Conservation (phyloP, 2,329 filamentous ascomycete species). For the Blastomyces percursus region DNA sequence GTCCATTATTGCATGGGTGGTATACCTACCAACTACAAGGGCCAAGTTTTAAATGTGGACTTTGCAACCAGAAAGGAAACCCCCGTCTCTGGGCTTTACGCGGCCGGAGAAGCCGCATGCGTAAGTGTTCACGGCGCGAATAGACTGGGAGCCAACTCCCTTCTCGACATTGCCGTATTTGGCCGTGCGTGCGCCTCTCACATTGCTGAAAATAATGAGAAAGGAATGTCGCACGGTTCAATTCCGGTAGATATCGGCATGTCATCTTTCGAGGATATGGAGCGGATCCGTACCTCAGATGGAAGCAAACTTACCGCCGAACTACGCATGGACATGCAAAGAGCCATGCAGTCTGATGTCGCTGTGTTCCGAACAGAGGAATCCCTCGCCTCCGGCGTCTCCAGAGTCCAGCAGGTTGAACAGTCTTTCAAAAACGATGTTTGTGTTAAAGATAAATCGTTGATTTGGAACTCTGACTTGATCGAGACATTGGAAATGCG, state of each 20-base stretch:
- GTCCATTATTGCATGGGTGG: slow-evolving; percentile 96
- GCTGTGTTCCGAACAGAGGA: slow-evolving; percentile 84
- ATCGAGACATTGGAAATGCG: slow-evolving; percentile 82
- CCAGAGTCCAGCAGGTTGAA: slow-evolving; percentile 70
- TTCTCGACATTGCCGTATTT: slow-evolving; percentile 82
- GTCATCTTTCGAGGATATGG: slow-evolving; percentile 65
- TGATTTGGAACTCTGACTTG: slow-evolving; percentile 95
- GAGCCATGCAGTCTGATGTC: slow-evolving; percentile 89
- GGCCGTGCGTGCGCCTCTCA: slow-evolving; percentile 82
- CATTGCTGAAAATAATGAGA: slow-evolving; percentile 77
- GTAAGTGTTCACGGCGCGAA: slow-evolving; percentile 89
- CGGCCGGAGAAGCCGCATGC: slow-evolving; percentile 80
- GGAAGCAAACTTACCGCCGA: slow-evolving; percentile 72
- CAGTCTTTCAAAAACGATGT: slow-evolving; percentile 57
- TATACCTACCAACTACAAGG: slow-evolving; percentile 83
- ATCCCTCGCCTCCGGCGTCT: slow-evolving; percentile 73
- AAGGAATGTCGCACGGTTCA: slow-evolving; percentile 58
- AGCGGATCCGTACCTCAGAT: slow-evolving; percentile 64
- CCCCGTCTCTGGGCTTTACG: slow-evolving; percentile 76
- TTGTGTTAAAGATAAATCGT: slow-evolving; percentile 84
- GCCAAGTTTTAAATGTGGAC: slow-evolving; percentile 77
- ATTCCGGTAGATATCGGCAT: slow-evolving; percentile 61
- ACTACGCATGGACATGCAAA: slow-evolving; percentile 78
- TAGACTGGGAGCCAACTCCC: slow-evolving; percentile 82
- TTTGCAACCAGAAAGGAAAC: slow-evolving; percentile 61